Base-by-base conservation (phyloP, 805 yeast genomes). In the Zygoascus bituminiphila region DNA sequence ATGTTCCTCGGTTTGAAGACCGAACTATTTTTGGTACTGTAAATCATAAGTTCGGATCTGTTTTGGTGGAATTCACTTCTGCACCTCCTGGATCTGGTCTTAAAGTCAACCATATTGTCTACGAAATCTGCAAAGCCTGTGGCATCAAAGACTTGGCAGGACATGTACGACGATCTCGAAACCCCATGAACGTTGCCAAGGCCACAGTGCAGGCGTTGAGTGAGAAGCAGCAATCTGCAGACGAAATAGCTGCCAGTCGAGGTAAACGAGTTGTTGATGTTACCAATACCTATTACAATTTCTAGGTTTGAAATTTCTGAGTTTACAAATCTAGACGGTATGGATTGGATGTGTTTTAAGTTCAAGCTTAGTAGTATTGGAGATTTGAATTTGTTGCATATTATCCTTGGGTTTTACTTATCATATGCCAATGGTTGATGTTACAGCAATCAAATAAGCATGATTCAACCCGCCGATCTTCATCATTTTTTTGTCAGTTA, bases 201-300 rank as follows among this genome's bases (percentile, higher is more conserved):
- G 93, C 91, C 40, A 77, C 89, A 45, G 73, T 89, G 51, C 94
- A 87, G 64, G 96, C 96, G 1, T 76, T 93, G 55, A 55, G 71
- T 36, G 72, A 76, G 45, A 78, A 80, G 60, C 98, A 89, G 68
- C 78, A 78, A 55, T 76, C 94, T 1, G 75, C 87, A 58, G 94
- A 86, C 59, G 95, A 88, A 58, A 75, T 91, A 63, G 96, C 98
- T 4, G 74, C 81, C 46, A 84, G 82, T 58, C 80, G 98, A 70
- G 98, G 98, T 53, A 91, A 91, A 77, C 88, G 88, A 75, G 77
- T 91, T 61, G 88, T 88, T 35, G 98, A 93, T 67, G 82, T 93
- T 62, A 83, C 94, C 67, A 86, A 84, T 71, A 81, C 87, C 38
- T 93, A 91, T 72, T 88, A 88, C 46, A 62, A 63, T 40, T 64